phyloP scores from a whole-genome alignment of 2,329 filamentous ascomycete species.

The Volutella citrinella region DNA sequence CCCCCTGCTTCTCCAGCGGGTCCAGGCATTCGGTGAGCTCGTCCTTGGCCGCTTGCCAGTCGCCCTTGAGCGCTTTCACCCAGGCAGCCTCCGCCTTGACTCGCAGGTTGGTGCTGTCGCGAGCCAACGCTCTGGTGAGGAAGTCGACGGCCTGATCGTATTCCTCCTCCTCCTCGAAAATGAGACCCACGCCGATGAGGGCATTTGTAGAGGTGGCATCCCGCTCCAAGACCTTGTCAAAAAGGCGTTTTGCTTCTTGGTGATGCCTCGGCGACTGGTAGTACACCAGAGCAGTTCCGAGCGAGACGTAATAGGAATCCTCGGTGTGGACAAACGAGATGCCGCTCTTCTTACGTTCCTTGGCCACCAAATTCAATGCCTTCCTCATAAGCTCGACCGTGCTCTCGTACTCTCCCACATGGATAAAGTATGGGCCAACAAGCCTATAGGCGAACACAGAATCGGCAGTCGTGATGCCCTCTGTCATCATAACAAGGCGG shows the following conservation, averaged over 20 bases:
- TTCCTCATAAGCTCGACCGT: conserved; percentile 77
- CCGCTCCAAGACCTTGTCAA: conserved; percentile 74
- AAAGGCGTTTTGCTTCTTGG: conserved; percentile 79
- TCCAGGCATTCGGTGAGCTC: conserved; percentile 70
- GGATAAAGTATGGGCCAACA: conserved; percentile 78
- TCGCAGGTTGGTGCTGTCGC: conserved; percentile 71
- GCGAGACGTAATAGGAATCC: conserved; percentile 71
- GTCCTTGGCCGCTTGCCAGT: conserved; percentile 63
- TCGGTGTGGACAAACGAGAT: conserved; percentile 65
- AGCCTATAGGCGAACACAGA: conserved; percentile 83
- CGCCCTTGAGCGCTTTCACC: conserved; percentile 81
- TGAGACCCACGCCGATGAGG: conserved; percentile 84
- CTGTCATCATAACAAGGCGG: conserved; percentile 75
- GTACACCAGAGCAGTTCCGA: conserved; percentile 86
- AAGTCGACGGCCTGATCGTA: conserved; percentile 80
- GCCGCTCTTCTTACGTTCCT: conserved; percentile 65
- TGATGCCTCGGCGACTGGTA: conserved; percentile 90
- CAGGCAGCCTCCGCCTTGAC: conserved; percentile 87
- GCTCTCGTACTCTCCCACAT: conserved; percentile 80
- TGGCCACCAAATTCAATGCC: conserved; percentile 59
- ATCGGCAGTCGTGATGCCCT: conserved; percentile 62
- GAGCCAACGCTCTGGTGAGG: conserved; percentile 68
- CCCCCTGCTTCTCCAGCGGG: conserved; percentile 59
- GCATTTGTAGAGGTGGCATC: conserved; percentile 76
- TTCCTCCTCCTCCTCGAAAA: conserved; percentile 91